A percentile compares a stretch with the other conserved stretches of the same genome.
Conservation (phyloP, 1,139 yeast species). For the Kodamaea ohmeri region DNA sequence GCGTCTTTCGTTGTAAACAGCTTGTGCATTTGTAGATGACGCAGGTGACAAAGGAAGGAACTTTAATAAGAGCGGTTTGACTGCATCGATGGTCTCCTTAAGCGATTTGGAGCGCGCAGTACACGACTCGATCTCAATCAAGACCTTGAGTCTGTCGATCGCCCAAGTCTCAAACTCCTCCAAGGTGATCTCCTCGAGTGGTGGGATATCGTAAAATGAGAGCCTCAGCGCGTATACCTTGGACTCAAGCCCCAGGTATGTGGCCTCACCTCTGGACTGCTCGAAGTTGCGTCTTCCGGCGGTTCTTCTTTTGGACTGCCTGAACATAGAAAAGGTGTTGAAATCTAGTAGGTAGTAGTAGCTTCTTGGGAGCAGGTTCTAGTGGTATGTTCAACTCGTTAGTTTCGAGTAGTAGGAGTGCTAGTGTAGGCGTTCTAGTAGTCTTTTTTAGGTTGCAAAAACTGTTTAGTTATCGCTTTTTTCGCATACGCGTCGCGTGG, state of each 20-base stretch:
- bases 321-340: constrained; percentile 48
- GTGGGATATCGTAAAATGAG: constrained; percentile 72
- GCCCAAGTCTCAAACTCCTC: constrained; percentile 97
- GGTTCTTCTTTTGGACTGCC: constrained; percentile 73
- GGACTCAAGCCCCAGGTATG: constrained; percentile 35
- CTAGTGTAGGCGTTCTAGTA: no score
- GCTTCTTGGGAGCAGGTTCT: no score
- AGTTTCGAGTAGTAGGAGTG: no score
- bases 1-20: constrained; percentile 51
- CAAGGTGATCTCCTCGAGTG: constrained; percentile 77
- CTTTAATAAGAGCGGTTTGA: constrained; percentile 66
- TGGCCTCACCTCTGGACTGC: constrained; percentile 19
- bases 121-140: constrained; percentile 81
- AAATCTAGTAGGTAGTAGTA: no score
- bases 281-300: constrained; percentile 74
- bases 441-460: not conserved
- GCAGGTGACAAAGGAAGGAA: constrained; percentile 57
- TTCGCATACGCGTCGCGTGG: constrained; percentile 6
- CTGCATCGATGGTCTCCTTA: constrained; percentile 61
- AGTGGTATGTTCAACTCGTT: no score
- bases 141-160: constrained; percentile 78
- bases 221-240: constrained; percentile 35
- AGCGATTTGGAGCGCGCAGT: constrained; percentile 60
- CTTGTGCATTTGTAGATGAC: constrained; percentile 32
- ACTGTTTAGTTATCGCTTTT: not conserved